Evolutionary conservation across 257 asterid genomes (phyloP).

Genomic region (Penstemon newberryi): DNA sequence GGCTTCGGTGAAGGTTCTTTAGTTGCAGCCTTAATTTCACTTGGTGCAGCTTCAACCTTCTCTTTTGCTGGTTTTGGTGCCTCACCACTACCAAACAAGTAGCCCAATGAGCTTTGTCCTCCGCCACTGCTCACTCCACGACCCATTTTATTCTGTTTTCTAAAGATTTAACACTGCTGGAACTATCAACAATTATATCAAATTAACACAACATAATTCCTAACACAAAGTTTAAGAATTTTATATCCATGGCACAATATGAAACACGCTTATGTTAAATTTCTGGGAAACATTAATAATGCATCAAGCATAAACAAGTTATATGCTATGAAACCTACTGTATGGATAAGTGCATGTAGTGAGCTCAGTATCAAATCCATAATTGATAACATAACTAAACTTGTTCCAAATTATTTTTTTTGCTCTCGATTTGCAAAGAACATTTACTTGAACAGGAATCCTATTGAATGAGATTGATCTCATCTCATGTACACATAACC

Average conservation of each 20-base stretch:
- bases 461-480: neutral
- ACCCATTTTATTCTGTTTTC: constrained; percentile 41
- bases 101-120: constrained; percentile 70
- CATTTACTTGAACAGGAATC: neutral
- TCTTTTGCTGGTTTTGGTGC: constrained; percentile 49
- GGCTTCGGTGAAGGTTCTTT: constrained; percentile 55
- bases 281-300: neutral
- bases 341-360: neutral
- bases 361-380: neutral
- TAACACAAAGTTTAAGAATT: neutral
- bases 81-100: constrained; percentile 61
- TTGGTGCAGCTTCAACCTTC: constrained; percentile 41
- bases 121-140: constrained; percentile 75
- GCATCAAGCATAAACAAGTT: neutral
- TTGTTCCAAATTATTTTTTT: no score
- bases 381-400: neutral
- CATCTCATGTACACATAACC: no score
- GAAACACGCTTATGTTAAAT: neutral
- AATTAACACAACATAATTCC: no score
- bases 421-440: neutral
- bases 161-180: constrained; percentile 16
- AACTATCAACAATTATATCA: neutral
- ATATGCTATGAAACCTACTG: neutral
- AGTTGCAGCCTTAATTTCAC: constrained; percentile 35
- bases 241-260: neutral